Base-by-base conservation (phyloP, 202 grass and related monocot species). In the Setaria viridis region DNA sequence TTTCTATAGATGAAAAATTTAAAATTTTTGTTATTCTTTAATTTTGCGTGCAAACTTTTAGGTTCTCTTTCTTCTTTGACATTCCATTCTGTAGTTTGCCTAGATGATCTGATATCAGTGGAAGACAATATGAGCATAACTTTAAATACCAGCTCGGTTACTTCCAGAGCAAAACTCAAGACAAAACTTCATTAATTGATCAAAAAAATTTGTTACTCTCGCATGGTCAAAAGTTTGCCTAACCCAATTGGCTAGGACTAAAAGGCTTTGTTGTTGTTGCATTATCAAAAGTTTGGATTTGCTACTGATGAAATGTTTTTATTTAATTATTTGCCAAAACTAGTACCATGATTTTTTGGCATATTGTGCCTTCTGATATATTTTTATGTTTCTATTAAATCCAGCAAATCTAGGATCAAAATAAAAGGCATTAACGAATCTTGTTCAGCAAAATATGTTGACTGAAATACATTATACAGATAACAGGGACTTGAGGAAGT, bases 371-470 rank as follows among this genome's bases (percentile, higher is more conserved):
- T 73, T 88, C 63, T 64, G 21, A 35, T 34, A 70, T 85, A 7
- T 51, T 39, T 80, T 88, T 84, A 1, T 45, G 20, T 62, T 70
- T 81, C 48, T 29, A 62, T 71, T 51, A 41, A 63, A 76, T 76
- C 4, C 4, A 82, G 63, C 53, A 60, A 55, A 35, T 89, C 8
- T 81, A 46, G 17, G 37, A 6, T 37, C 50, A 80, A 74, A 80
- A 67, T 15, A 34, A 81, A 70, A 33, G n/a, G 4, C 11, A 57
- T 47, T 29, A 67, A 29, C 9, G 35, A 82, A 68, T 76, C 39
- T 5, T 48, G 9, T 65, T 17, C 34, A 72, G 11, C 78, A 62
- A 86, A 77, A 9, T 82, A 42, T 82, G 7, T 77, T 82, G 65
- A 67, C n/a, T 79, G n/a, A 25, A 39, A 65, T 62, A 51, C 11